Conservation (phyloP, 1,284 basidiomycete genomes). For the Neotropicomus parvogracilis region DNA sequence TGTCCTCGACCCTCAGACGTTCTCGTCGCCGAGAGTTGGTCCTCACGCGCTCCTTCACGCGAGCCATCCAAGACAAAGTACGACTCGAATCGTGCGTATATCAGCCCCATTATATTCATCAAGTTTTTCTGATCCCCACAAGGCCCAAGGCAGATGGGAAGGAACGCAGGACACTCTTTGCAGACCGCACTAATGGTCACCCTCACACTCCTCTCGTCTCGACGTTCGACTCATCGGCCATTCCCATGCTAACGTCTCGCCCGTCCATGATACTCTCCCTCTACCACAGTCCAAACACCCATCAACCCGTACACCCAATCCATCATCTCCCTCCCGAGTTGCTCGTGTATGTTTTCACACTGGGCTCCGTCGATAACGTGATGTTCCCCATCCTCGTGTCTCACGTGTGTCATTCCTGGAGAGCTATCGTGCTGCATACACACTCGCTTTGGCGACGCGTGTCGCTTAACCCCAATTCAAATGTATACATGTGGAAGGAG, state of each 20-base stretch:
- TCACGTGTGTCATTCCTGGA: constrained; percentile 63
- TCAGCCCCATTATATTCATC: not conserved
- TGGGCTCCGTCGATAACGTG: constrained; percentile 52
- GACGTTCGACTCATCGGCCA: constrained; percentile 7
- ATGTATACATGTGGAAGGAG: constrained; percentile 55
- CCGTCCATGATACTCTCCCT: constrained; percentile 31
- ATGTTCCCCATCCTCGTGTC: constrained; percentile 58
- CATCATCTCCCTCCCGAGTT: constrained; percentile 57
- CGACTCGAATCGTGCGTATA: constrained; percentile 28
- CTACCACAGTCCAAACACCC: constrained; percentile 18
- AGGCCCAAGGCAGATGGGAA: constrained; percentile 21
- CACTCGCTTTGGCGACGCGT: constrained; percentile 60
- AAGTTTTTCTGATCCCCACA: constrained; percentile 9
- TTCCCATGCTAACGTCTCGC: constrained; percentile 16
- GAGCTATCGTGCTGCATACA: constrained; percentile 52
- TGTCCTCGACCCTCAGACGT: constrained; percentile 38
- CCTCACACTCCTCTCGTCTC: constrained; percentile 7
- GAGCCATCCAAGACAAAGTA: constrained; percentile 37
- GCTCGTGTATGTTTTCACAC: constrained; percentile 55
- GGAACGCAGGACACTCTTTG: constrained; percentile 21
- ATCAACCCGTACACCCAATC: constrained; percentile 43
- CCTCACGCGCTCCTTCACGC: constrained; percentile 36
- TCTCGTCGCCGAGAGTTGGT: constrained; percentile 35
- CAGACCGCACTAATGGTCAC: constrained; percentile 25
- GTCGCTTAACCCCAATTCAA: constrained; percentile 38